phyloP scores from a whole-genome alignment of 192 early-diverging fungal genomes.

The Helicostylum pulchrum region DNA sequence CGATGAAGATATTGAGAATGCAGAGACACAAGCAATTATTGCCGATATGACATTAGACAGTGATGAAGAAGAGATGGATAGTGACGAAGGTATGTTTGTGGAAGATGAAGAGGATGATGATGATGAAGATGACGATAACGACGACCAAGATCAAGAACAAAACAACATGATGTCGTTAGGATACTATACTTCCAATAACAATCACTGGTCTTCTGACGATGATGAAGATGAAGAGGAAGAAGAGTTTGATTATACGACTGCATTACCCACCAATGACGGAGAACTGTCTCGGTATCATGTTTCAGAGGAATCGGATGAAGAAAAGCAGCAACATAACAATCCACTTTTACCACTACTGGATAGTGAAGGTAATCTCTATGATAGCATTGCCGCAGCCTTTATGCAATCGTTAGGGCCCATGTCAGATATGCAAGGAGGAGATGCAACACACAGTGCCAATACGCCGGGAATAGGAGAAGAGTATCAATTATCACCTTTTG shows the following conservation, averaged over 20 bases:
- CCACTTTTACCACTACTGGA: slow-evolving; percentile 12
- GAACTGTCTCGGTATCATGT: background rate
- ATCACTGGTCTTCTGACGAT: slow-evolving; percentile 35
- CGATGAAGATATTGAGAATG: slow-evolving; percentile 33
- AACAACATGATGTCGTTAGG: slow-evolving; percentile 34
- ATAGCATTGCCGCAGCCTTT: slow-evolving; percentile 24
- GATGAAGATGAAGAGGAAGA: slow-evolving; percentile 32
- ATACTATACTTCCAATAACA: slow-evolving; percentile 12
- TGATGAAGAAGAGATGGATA: slow-evolving; percentile 37
- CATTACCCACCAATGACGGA: slow-evolving; percentile 9
- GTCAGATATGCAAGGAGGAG: background rate
- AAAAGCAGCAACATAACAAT: background rate
- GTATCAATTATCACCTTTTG: slow-evolving; percentile 15
- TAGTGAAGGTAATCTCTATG: slow-evolving; percentile 11
- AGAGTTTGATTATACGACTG: slow-evolving; percentile 18
- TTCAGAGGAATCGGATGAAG: slow-evolving; percentile 7
- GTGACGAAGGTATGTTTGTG: slow-evolving; percentile 13
- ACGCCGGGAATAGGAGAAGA: slow-evolving; percentile 2
- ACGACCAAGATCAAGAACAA: background rate
- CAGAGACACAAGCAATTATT: slow-evolving; percentile 34
- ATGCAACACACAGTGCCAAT: background rate
- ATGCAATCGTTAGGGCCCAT: slow-evolving; percentile 20
- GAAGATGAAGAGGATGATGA: slow-evolving; percentile 20
- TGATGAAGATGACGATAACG: slow-evolving; percentile 16
- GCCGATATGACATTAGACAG: slow-evolving; percentile 21